Percentiles rank a stretch among this genome's conserved stretches.
phyloP scores from a whole-genome alignment of 164 flowering plant genomes.

The Berberis vulgaris region DNA sequence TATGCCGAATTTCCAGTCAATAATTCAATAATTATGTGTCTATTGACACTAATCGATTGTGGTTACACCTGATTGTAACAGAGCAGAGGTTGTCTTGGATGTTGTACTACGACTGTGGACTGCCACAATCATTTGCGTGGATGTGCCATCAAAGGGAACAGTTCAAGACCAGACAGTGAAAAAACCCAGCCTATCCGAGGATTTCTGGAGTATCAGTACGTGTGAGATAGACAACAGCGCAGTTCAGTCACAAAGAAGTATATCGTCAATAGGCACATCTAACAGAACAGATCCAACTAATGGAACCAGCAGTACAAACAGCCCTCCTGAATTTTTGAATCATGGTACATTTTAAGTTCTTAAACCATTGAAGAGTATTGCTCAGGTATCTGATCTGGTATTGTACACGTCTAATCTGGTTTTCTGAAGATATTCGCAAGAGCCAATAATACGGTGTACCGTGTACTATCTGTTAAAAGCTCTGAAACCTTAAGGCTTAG shows the following conservation, averaged over 20 bases:
- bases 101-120: constrained; percentile 50
- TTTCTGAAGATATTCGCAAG: neutral
- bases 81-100: constrained; percentile 87
- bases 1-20: no score
- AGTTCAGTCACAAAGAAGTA: constrained; percentile 65
- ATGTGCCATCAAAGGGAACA: constrained; percentile 65
- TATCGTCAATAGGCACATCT: constrained; percentile 58
- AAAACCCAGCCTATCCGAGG: constrained; percentile 57
- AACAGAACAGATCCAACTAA: constrained; percentile 31
- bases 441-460: neutral
- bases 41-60: constrained; percentile 20
- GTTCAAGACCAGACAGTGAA: constrained; percentile 53
- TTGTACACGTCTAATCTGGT: neutral
- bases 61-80: constrained; percentile 51
- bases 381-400: no score
- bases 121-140: constrained; percentile 51
- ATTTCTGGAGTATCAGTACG: constrained; percentile 84
- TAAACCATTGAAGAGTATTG: neutral
- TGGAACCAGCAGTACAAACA: constrained; percentile 31
- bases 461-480: neutral
- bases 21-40: neutral
- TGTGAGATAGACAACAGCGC: constrained; percentile 64
- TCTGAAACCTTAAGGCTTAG: no score
- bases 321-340: constrained; percentile 56
- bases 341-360: constrained; percentile 38